Evolutionary conservation across 2,329 filamentous ascomycete genomes (phyloP).

Genomic region (Cladosporium sp.): DNA sequence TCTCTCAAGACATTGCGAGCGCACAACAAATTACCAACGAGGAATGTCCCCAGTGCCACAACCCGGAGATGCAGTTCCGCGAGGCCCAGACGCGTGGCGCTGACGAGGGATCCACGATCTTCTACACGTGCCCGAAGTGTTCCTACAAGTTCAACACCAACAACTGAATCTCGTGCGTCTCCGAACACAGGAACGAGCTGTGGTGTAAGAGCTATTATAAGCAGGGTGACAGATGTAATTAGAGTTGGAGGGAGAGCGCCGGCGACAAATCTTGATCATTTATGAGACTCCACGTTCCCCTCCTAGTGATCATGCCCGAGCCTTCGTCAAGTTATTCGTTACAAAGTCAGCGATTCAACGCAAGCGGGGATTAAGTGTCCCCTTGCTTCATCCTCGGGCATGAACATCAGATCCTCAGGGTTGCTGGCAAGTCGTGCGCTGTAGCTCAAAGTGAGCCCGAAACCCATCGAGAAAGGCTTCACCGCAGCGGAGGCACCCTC

Average conservation of each 20-base stretch:
- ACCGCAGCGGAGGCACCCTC: background rate
- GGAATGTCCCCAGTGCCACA: constrained; percentile 74
- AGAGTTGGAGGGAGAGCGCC: too few species aligned
- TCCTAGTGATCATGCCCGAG: background rate
- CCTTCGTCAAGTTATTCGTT: background rate
- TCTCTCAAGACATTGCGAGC: constrained; percentile 61
- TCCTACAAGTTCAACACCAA: constrained; percentile 15
- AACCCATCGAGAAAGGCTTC: constrained; percentile 11
- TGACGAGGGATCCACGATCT: constrained; percentile 88
- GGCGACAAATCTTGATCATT: background rate
- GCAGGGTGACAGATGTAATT: background rate
- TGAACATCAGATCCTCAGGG: background rate
- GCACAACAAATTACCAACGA: constrained; percentile 67
- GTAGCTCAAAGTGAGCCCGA: background rate
- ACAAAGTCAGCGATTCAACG: background rate
- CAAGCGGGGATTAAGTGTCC: too few species aligned
- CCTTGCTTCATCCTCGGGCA: background rate
- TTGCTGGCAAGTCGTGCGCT: background rate
- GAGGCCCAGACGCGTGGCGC: constrained; percentile 82
- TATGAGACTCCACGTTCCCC: background rate
- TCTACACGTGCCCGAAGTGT: constrained; percentile 73
- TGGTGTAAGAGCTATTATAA: background rate
- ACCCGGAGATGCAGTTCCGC: constrained; percentile 77
- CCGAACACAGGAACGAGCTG: background rate
- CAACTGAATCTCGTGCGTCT: background rate